Conservation (phyloP, 1,139 yeast genomes). For the Suhomyces maxii region DNA sequence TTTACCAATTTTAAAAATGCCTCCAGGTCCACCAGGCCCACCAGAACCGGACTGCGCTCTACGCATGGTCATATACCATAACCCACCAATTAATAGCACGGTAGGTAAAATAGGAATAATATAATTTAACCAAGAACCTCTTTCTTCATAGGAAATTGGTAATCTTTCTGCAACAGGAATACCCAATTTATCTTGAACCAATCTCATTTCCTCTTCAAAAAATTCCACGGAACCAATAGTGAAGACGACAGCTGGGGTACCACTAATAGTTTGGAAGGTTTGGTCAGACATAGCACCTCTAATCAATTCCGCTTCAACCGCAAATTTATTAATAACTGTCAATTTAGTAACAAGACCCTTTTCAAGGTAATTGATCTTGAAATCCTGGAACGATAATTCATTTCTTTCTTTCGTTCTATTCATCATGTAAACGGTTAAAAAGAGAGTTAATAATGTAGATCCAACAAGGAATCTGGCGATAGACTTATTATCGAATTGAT, state of each 20-base stretch:
- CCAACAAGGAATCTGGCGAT: constrained; percentile 16
- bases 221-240: constrained; percentile 73
- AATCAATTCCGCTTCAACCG: constrained; percentile 74
- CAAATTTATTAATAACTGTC: constrained; percentile 70
- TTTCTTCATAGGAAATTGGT: constrained; percentile 64
- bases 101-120: constrained; percentile 69
- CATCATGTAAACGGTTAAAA: constrained; percentile 16
- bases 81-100: constrained; percentile 65
- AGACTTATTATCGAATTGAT: constrained; percentile 27
- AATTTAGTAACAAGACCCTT: constrained; percentile 79
- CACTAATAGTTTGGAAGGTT: constrained; percentile 36
- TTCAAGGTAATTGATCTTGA: constrained; percentile 77
- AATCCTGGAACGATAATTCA: constrained; percentile 85
- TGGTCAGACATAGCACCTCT: constrained; percentile 53
- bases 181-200: constrained; percentile 59
- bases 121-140: constrained; percentile 57
- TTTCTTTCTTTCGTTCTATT: constrained; percentile 23
- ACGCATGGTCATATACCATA: constrained; percentile 66
- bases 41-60: constrained; percentile 51
- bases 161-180: constrained; percentile 61
- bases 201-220: constrained; percentile 67
- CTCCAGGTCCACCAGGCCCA: constrained; percentile 54
- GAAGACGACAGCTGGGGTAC: constrained; percentile 53
- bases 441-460: constrained; percentile 16
- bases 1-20: constrained; percentile 63